A percentile compares a stretch with the other conserved stretches of the same genome.
These are phyloP conservation scores for Atalantia buxifolia DNA, from an alignment of 345 rosid species.

Conservation along the genomic window DNA sequence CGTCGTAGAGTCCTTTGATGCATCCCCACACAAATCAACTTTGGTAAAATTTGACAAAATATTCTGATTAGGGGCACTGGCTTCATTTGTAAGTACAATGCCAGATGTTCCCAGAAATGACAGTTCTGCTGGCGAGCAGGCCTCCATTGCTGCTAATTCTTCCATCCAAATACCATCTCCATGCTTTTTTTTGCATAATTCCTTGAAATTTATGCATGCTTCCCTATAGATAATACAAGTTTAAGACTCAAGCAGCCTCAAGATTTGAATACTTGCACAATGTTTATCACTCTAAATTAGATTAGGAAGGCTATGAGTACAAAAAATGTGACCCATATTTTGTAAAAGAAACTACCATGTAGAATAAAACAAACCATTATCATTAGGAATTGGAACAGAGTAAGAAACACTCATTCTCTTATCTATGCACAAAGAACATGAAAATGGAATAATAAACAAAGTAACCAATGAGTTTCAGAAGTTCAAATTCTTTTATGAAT, in stretches of 20 bases:
- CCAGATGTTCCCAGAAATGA: slow-evolving; percentile 54
- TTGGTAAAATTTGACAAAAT: slow-evolving; percentile 20
- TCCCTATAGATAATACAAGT: slow-evolving; percentile 37
- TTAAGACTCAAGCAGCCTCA: slow-evolving; percentile 3
- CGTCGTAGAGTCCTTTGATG: slow-evolving; percentile 34
- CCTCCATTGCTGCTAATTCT: slow-evolving; percentile 81
- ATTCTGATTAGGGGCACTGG: slow-evolving; percentile 28
- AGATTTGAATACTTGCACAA: not conserved
- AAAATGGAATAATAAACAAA: not conserved
- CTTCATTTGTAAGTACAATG: slow-evolving; percentile 58
- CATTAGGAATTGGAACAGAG: not conserved
- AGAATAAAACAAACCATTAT: not conserved
- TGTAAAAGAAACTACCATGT: not conserved
- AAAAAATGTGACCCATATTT: not conserved
- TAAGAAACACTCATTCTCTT: not conserved
- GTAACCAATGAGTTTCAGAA: not conserved
- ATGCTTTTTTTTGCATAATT: slow-evolving; percentile 68
- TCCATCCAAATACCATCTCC: slow-evolving; percentile 81
- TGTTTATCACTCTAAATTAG: not conserved
- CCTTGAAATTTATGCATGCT: slow-evolving; percentile 73
- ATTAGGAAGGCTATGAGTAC: not conserved
- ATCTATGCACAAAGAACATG: not conserved
- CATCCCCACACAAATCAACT: slow-evolving; percentile 17
- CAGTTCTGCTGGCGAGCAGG: slow-evolving; percentile 50
- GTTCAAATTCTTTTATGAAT: not conserved